Evolutionary conservation across 768 basidiomycete genomes (phyloP), one percentile per base, ranked within the genome.

Genomic region (Strobilomyces dryophilus): DNA sequence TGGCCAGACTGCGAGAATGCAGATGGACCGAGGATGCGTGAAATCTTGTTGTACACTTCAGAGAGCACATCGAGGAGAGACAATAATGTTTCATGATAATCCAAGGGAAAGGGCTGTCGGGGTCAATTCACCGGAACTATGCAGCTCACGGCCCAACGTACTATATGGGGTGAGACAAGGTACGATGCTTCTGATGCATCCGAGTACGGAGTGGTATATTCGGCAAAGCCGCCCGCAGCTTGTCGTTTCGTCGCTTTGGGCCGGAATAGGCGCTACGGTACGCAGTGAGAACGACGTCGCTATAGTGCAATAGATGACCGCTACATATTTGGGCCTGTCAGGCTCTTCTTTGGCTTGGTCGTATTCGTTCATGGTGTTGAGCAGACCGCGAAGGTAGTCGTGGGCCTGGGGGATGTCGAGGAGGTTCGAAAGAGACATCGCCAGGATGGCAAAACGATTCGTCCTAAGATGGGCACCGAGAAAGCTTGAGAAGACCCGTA

Each of bases 1-100:
- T 86, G 79, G 50, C 83, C 83, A 17, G 82, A 72, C 57, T 81
- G 79, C 7, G 85, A 76, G 63, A 91, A 85, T 0, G 86, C 84
- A 0, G 89, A 90, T 5, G 91, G 87, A 0, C 91, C 91, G 21
- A 95, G 83, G 47, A 92, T 81, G 63, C 84, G 84, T 9, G 81
- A 80, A 37, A 95, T 87, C 70, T 91, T 92, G 70, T 89, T 84
- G 74, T 95, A 95, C 29, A 91, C 83, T 64, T 93, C 91, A 17
- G 89, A 89, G 37, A 95, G 79, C 45, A 95, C 87, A 65, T 95
- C 93, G 49, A 93, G 83, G 26, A 93, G 82, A 32, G 92, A 91
- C 49, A 92, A 81, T 34, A 94, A 80, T 10, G 89, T 89, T 71
- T 95, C 88, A 59, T 90, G 86, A 65, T 95, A 95, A 69, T 95